These are phyloP conservation scores for Draba incana DNA, from an alignment of 345 rosid species.

Conservation along the genomic window DNA sequence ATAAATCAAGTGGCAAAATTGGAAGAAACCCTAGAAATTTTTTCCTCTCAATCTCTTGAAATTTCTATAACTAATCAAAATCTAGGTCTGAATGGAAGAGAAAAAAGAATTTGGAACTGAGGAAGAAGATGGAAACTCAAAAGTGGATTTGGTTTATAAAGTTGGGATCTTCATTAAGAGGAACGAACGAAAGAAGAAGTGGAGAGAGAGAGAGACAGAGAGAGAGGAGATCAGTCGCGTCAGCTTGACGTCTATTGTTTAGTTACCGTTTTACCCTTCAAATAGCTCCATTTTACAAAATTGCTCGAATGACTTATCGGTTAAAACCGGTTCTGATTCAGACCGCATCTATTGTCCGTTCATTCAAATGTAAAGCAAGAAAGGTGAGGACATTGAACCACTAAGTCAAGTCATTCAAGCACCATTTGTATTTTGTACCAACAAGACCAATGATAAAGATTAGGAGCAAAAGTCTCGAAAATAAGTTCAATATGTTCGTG, in stretches of 20 bases:
- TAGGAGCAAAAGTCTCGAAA: no score
- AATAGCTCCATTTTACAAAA: neutral
- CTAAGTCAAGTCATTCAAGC: no score
- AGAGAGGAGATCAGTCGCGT: conserved; percentile 30
- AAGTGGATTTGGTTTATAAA: conserved; percentile 23
- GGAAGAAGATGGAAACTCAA: neutral
- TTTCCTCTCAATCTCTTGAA: neutral
- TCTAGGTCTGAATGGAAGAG: neutral
- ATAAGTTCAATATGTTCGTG: no score
- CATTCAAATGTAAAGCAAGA: no score
- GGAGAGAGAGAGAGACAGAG: neutral
- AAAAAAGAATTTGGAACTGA: neutral
- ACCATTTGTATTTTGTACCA: no score
- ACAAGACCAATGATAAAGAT: no score
- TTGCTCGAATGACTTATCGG: neutral
- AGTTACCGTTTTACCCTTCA: conserved; percentile 7
- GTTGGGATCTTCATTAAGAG: conserved; percentile 27
- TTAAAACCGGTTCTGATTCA: conserved; percentile 4
- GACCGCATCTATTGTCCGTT: no score
- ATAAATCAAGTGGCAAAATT: conserved; percentile 10
- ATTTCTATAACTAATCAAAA: neutral
- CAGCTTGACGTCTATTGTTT: conserved; percentile 28
- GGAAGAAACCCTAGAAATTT: conserved; percentile 35
- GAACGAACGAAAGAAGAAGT: conserved; percentile 20
- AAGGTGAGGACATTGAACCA: no score